phyloP scores from a whole-genome alignment of 352 stramenopile species.

The Albugo laibachii region DNA sequence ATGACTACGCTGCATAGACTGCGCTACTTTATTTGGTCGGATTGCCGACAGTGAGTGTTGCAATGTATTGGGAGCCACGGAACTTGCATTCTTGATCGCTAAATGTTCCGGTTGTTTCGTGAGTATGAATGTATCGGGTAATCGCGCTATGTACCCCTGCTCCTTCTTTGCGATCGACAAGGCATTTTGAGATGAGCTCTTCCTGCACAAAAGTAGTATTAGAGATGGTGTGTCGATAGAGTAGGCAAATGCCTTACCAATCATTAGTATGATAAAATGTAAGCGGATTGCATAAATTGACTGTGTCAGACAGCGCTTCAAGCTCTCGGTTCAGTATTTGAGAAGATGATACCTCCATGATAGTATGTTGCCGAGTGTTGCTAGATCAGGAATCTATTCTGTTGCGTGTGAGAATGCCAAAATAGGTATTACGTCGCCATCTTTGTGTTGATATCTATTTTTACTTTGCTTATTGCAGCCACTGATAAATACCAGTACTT shows the following conservation, averaged over 20 bases:
- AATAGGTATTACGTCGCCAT: no score
- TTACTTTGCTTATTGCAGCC: no score
- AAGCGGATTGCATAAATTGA: constrained; percentile 55
- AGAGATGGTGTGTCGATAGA: background rate
- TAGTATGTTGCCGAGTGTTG: no score
- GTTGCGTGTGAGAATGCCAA: no score
- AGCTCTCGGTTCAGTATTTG: constrained; percentile 32
- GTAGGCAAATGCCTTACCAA: constrained; percentile 20
- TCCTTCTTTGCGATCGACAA: constrained; percentile 21
- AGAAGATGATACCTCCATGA: no score
- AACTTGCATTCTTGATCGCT: no score
- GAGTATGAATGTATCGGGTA: constrained; percentile 44
- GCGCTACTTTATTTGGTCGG: background rate
- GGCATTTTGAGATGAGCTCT: constrained; percentile 18
- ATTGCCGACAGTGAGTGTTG: no score
- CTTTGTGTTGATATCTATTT: no score
- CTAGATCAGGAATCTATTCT: no score
- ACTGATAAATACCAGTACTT: no score
- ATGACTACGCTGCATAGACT: constrained; percentile 22
- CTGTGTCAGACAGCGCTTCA: constrained; percentile 42
- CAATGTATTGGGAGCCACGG: no score
- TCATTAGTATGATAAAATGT: constrained; percentile 46
- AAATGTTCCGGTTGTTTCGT: constrained; percentile 12
- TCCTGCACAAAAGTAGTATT: constrained; percentile 12
- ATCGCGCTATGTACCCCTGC: constrained; percentile 20